Percentiles rank a stretch among this genome's conserved stretches.
Conservation (phyloP, 345 rosid genomes). For the Brassica cretica region DNA sequence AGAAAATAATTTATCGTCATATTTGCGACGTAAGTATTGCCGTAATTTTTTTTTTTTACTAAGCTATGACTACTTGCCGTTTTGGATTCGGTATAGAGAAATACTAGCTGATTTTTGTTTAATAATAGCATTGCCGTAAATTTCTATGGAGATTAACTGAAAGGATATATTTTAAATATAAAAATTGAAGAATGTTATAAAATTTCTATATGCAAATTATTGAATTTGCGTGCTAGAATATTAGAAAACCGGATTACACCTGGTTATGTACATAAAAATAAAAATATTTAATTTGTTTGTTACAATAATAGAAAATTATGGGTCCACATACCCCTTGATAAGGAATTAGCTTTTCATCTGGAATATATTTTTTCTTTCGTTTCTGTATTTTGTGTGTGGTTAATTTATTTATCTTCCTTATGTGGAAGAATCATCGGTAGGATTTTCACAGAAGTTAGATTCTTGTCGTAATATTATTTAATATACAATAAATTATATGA, state of each 20-base stretch:
- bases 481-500: background rate
- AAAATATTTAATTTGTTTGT: background rate
- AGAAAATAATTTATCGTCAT: constrained; percentile 9
- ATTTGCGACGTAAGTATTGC: constrained; percentile 9
- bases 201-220: background rate
- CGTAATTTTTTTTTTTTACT: background rate
- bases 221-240: background rate
- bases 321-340: constrained; percentile 26
- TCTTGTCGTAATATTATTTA: background rate
- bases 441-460: constrained; percentile 25
- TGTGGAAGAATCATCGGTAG: constrained; percentile 25
- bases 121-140: too few species aligned
- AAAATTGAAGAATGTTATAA: background rate
- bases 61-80: too few species aligned
- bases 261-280: too few species aligned
- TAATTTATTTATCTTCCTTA: background rate
- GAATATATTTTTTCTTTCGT: background rate
- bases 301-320: constrained; percentile 1
- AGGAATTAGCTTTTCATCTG: constrained; percentile 9
- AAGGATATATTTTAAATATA: too few species aligned
- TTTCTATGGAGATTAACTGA: background rate
- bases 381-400: background rate
- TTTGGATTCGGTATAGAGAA: too few species aligned
- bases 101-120: too few species aligned
- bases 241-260: background rate